Base-by-base conservation (phyloP, 768 basidiomycete species). In the Chalciporus chontae region DNA sequence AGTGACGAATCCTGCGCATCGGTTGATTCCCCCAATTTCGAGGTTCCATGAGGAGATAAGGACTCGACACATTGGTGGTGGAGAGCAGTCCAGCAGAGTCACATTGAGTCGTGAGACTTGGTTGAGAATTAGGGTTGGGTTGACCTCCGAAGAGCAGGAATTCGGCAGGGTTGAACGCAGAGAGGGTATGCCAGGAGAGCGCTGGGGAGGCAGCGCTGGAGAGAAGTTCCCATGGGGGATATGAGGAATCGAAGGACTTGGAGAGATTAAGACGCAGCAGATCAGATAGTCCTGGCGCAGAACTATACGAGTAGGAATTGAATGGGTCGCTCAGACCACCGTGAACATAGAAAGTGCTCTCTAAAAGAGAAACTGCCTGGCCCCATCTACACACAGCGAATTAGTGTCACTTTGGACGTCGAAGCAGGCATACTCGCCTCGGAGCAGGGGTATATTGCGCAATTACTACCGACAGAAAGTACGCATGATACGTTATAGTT, bases 111-210 rank as follows among this genome's bases (percentile, higher is more conserved):
- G 77, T 72, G 17, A 83, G 70, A 2, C 79, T 73, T 37, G 75
- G 73, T 19, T 67, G 56, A 8, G 83, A 80, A 57, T 79, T 77
- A 5, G 83, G 73, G 3, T 77, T 87, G 13, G 84, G 79, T 56
- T 83, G 75, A 15, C 93, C 93, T 18, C 93, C 93, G 51, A 93
- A 90, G 13, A 84, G 65, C 4, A 94, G 72, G 2, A 81, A 54
- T 19, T 74, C 53, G 8, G 79, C 69, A 14, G 73, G 67, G 47
- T 80, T 78, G 69, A 80, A 77, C 4, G 84, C 79, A 14, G 87
- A 85, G 38, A 94, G 70, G 1, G 87, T 81, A 63, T 92, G 87
- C 87, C 89, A 94, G 10, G 87, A 80, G 10, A 92, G 71, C 8
- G 79, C 68, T 19, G 88, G 89, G 4, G 70, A 65, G 53, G 78